These are phyloP conservation scores for Basidiobolus meristosporus DNA, from an alignment of 371 early-diverging fungal genomes.

Conservation along the genomic window DNA sequence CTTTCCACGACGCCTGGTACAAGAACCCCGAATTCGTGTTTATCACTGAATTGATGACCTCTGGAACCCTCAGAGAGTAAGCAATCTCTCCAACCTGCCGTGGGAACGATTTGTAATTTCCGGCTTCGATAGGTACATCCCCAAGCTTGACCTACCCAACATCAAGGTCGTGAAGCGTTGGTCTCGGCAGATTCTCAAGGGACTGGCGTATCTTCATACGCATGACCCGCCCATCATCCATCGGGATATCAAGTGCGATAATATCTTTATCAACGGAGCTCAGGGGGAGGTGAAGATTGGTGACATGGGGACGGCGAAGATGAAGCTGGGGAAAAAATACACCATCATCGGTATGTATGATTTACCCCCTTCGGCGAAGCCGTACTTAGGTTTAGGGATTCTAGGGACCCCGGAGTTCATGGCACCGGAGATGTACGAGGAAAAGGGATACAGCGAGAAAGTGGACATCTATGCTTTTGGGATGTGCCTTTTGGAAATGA, in stretches of 20 bases:
- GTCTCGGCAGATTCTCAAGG: slow-evolving; percentile 72
- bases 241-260: slow-evolving; percentile 68
- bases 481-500: slow-evolving; percentile 78
- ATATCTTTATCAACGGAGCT: slow-evolving; percentile 82
- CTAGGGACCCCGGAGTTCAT: slow-evolving; percentile 79
- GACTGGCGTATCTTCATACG: slow-evolving; percentile 66
- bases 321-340: slow-evolving; percentile 1
- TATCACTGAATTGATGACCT: slow-evolving; percentile 89
- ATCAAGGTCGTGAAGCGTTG: slow-evolving; percentile 59
- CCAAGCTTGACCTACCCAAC: slow-evolving; percentile 42
- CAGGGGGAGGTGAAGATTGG: slow-evolving; percentile 86
- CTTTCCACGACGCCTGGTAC: slow-evolving; percentile 67
- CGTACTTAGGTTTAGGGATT: too few species aligned
- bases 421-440: slow-evolving; percentile 90
- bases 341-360: slow-evolving; percentile 78
- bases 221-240: slow-evolving; percentile 80
- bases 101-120: too few species aligned
- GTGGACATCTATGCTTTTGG: slow-evolving; percentile 91
- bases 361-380: too few species aligned
- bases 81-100: too few species aligned
- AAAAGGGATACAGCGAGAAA: slow-evolving; percentile 72
- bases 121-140: slow-evolving; percentile 50
- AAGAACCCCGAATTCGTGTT: slow-evolving; percentile 58
- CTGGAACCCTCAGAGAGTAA: slow-evolving; percentile 69
- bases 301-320: slow-evolving; percentile 67